Base-by-base conservation (phyloP, 768 basidiomycete species). In the Mycena galopus region DNA sequence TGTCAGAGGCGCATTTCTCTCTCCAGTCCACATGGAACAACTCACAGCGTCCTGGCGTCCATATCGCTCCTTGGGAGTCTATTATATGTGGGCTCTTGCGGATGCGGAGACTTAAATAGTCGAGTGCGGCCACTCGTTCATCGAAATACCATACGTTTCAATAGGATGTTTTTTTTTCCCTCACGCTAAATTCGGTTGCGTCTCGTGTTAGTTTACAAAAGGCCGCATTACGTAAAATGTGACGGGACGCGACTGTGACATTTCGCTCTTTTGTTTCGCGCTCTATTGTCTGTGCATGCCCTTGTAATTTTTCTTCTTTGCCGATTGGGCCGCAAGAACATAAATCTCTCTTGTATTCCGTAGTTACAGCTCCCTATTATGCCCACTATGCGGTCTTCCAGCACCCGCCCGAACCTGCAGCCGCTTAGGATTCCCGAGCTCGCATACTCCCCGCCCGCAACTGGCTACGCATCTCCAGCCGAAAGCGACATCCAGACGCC, bases 71-170 rank as follows among this genome's bases (percentile, higher is more conserved):
- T 72, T 96, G 33, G 92, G 88, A 62, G 92, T 94, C 27, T 95
- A 93, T 81, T 95, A 94, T 81, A 96, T 95, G 94, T 96, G 95
- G 95, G 88, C 92, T 2, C 84, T 95, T 66, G 89, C 90, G 11
- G 89, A 90, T 69, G 81, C 68, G 16, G n/a, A 47, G 16, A n/a
- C n/a, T 37, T 9, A 37, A 35, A 35, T 35, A 16, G 14, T 6
- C 42, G 9, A 37, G 35, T 37, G 35, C 14, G 14, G 35, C 14
- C 35, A 14, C 35, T 35, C 6, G 6, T 35, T 12, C 33, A 35
- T 35, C 12, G 12, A 35, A 35, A 12, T 35, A 35, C 12, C 12
- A 35, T 12, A 6, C 33, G 33, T 35, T 35, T 35, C 33, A 35
- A 35, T 35, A 35, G 33, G 12, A 35, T 35, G n/a, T n/a, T n/a